These are phyloP conservation scores for Russula griseocarnosa DNA, from an alignment of 768 basidiomycete species.

Conservation along the genomic window DNA sequence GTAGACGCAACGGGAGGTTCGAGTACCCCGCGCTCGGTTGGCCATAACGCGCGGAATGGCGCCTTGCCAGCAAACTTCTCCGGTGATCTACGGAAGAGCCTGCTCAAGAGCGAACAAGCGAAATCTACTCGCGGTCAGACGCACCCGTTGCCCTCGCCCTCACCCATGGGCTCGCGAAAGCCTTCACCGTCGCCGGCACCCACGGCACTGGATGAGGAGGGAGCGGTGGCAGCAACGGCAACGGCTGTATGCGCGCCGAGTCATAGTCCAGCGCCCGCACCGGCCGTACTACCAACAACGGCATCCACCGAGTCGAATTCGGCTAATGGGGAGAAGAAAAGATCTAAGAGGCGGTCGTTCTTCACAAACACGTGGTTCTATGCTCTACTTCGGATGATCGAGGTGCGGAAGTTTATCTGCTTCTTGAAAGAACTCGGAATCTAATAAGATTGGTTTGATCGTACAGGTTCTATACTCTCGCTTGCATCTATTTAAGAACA, in stretches of 20 bases:
- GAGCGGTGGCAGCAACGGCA: constrained; percentile 17
- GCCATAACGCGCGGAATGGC: constrained; percentile 13
- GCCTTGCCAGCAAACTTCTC: constrained; percentile 28
- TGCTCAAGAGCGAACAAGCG: constrained; percentile 79
- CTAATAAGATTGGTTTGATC: constrained; percentile 1
- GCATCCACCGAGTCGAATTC: not conserved
- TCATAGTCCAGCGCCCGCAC: constrained; percentile 2
- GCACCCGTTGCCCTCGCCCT: constrained; percentile 47
- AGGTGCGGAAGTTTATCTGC: constrained; percentile 50
- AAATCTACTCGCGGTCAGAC: constrained; percentile 63
- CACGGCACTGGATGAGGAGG: constrained; percentile 38
- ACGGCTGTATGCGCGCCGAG: not conserved
- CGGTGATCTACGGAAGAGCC: constrained; percentile 71
- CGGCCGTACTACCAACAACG: not conserved
- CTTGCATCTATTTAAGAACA: constrained; percentile 71
- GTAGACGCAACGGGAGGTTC: not conserved
- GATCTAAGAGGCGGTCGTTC: constrained; percentile 55
- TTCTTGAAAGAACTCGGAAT: not conserved
- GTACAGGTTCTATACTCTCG: constrained; percentile 77
- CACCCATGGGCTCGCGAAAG: constrained; percentile 46
- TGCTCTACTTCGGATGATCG: constrained; percentile 74
- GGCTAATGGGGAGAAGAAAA: constrained; percentile 30
- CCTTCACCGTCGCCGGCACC: constrained; percentile 48
- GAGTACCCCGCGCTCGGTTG: constrained; percentile 5
- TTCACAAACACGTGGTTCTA: constrained; percentile 91